Evolutionary conservation across 2,329 filamentous ascomycete genomes (phyloP).

Genomic region (Coccinonectria pachysandricola): DNA sequence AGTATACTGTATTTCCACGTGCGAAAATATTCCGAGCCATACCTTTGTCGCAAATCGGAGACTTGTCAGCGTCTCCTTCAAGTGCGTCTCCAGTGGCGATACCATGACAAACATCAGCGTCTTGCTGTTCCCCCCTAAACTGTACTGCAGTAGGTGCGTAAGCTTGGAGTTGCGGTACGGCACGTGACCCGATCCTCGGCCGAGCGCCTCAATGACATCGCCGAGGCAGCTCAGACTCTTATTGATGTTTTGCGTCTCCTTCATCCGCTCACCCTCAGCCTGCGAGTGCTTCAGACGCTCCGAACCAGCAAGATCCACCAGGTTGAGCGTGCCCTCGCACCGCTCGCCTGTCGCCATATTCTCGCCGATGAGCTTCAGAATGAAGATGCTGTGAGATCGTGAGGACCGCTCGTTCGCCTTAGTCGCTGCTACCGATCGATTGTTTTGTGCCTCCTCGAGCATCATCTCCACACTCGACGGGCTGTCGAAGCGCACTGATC

Average conservation of each 20-base stretch:
- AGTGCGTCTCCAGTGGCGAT: slow-evolving; percentile 78
- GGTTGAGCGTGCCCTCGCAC: slow-evolving; percentile 86
- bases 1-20: too few species aligned
- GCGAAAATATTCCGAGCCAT: too few species aligned
- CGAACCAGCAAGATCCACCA: slow-evolving; percentile 90
- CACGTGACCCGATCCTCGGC: slow-evolving; percentile 71
- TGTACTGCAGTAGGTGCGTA: slow-evolving; percentile 91
- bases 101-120: slow-evolving; percentile 99
- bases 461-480: slow-evolving; percentile 72
- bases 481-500: slow-evolving; percentile 65
- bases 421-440: slow-evolving; percentile 90
- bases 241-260: slow-evolving; percentile 97
- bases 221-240: slow-evolving; percentile 84
- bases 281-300: slow-evolving; percentile 83
- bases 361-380: slow-evolving; percentile 63
- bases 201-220: slow-evolving; percentile 90
- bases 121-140: slow-evolving; percentile 87
- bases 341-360: slow-evolving; percentile 71
- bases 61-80: slow-evolving; percentile 88
- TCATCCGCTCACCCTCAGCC: slow-evolving; percentile 75
- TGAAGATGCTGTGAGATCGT: slow-evolving; percentile 92
- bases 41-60: slow-evolving; percentile 94
- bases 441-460: slow-evolving; percentile 68
- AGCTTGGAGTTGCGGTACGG: slow-evolving; percentile 96
- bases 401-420: slow-evolving; percentile 94